Evolutionary conservation across 2,329 filamentous ascomycete genomes (phyloP), one percentile per base, ranked within the genome.

Genomic region (Cercospora beticola): DNA sequence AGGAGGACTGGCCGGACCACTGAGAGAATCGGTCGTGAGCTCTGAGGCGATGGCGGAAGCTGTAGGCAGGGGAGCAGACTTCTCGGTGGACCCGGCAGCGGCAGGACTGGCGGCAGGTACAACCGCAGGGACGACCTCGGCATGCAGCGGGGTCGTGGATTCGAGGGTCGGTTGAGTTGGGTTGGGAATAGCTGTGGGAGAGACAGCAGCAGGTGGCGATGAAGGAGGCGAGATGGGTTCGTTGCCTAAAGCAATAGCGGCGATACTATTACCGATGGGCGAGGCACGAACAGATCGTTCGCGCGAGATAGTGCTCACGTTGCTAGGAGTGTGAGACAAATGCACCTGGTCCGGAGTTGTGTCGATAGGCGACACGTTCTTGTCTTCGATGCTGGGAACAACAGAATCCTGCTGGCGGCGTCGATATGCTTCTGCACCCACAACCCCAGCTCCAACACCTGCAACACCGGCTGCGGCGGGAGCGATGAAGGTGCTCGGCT

Each of bases 401-500:
- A 30, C 49, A 5, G 52, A 60, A 52, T 74, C 68, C 10, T 65
- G 68, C 59, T 76, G 73, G 31, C 74, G 70, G 31, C 68, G 69
- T 14, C 67, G 68, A 43, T 74, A 75, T 33, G 72, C 72, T 31
- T 74, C 72, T 12, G 72, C 62, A n/a, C 74, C 74, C 10, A 75
- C 54, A 9, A 68, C 75, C 7, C 81, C 81, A 31, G 80, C 82
- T 54, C 82, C 82, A 33, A 74, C 80, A 36, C 81, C 82, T 9
- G 79, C 83, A 21, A 72, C 77, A 43, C 76, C 79, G 5, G 70
- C 77, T 12, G 81, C 82, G n/a, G 80, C 81, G 36, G 84, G 84
- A 23, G 81, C 83, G 79, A 88, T 83, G 86, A 86, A 88, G 31
- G 84, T 81, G 16, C 83, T 83, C 62, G 81, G 78, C 68, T 80